These are phyloP conservation scores for Nannochloropsis salina DNA, from an alignment of 108 stramenopile species.

Conservation along the genomic window DNA sequence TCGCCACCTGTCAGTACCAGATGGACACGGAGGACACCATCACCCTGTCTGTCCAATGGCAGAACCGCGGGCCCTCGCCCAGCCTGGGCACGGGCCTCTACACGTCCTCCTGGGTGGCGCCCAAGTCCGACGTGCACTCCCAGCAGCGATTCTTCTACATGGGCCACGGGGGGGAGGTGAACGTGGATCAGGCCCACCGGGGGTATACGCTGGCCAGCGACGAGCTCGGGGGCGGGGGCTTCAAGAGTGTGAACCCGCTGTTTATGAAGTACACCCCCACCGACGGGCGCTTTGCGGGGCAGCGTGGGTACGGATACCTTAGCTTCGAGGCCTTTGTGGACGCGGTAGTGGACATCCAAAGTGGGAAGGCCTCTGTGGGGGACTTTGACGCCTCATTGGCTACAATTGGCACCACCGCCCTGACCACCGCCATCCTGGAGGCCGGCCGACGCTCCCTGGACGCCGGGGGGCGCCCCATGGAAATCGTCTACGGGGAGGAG, in stretches of 20 bases:
- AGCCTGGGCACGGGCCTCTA: slow-evolving; percentile 85
- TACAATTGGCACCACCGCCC: slow-evolving; percentile 82
- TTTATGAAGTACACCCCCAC: slow-evolving; percentile 99
- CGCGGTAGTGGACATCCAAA: slow-evolving; percentile 58
- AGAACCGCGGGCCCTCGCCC: slow-evolving; percentile 61
- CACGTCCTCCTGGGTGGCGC: slow-evolving; percentile 94
- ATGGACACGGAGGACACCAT: slow-evolving; percentile 96
- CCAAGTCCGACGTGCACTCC: slow-evolving; percentile 90
- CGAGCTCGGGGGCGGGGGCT: slow-evolving; percentile 60
- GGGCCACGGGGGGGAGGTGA: slow-evolving; percentile 91
- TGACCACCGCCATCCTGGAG: slow-evolving; percentile 95
- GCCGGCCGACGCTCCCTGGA: slow-evolving; percentile 88
- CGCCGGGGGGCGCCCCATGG: slow-evolving; percentile 70
- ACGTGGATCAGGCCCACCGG: slow-evolving; percentile 96
- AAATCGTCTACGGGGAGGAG: slow-evolving; percentile 71
- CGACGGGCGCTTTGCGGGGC: slow-evolving; percentile 81
- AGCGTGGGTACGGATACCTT: slow-evolving; percentile 88
- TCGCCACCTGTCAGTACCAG: slow-evolving; percentile 61
- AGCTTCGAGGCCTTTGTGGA: slow-evolving; percentile 82
- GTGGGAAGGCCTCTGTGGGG: slow-evolving; percentile 58
- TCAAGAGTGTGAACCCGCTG: slow-evolving; percentile 88
- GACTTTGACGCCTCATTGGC: slow-evolving; percentile 82
- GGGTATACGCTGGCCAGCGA: slow-evolving; percentile 89
- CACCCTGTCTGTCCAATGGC: slow-evolving; percentile 93
- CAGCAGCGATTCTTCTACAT: slow-evolving; percentile 99